These are phyloP conservation scores for Bacidia rubella DNA, from an alignment of 495 filamentous ascomycete species.

Conservation along the genomic window DNA sequence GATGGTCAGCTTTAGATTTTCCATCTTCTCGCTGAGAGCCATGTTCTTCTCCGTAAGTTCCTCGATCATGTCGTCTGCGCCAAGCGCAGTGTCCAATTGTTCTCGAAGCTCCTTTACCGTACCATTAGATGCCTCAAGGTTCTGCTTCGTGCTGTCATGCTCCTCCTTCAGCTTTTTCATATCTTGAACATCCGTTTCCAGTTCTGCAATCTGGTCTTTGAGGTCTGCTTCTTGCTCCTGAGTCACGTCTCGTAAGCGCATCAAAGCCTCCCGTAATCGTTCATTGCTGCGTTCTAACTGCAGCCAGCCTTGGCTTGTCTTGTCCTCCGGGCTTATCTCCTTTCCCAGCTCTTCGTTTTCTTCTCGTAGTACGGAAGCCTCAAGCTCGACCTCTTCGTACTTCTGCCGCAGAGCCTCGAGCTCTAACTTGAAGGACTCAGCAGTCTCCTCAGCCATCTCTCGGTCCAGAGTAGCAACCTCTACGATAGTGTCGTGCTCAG, in stretches of 20 bases:
- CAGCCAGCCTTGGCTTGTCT: slow-evolving; percentile 71
- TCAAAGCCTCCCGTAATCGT: slow-evolving; percentile 70
- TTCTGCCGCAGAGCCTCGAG: slow-evolving; percentile 61
- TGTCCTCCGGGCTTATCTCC: slow-evolving; percentile 80
- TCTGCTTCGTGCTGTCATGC: slow-evolving; percentile 54
- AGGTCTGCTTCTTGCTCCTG: slow-evolving; percentile 75
- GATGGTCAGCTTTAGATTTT: slow-evolving; percentile 64
- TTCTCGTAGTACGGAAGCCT: slow-evolving; percentile 73
- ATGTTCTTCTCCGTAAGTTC: slow-evolving; percentile 77
- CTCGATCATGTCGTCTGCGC: slow-evolving; percentile 87
- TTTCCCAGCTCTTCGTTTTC: slow-evolving; percentile 73
- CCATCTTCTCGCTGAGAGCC: slow-evolving; percentile 64
- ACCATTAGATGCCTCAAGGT: slow-evolving; percentile 56
- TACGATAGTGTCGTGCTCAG: slow-evolving; percentile 68
- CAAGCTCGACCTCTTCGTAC: slow-evolving; percentile 72
- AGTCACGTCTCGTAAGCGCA: slow-evolving; percentile 73
- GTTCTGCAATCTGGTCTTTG: slow-evolving; percentile 56
- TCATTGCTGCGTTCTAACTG: slow-evolving; percentile 87
- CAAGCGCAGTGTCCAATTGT: slow-evolving; percentile 77
- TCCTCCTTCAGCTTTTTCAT: slow-evolving; percentile 56
- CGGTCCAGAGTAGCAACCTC: slow-evolving; percentile 83
- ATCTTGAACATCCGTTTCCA: slow-evolving; percentile 68
- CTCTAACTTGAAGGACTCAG: slow-evolving; percentile 67
- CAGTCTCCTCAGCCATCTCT: slow-evolving; percentile 92
- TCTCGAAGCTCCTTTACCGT: slow-evolving; percentile 75